Evolutionary conservation across 129 eudicot species (phyloP).

Genomic region (Chrysanthemum makinoi): DNA sequence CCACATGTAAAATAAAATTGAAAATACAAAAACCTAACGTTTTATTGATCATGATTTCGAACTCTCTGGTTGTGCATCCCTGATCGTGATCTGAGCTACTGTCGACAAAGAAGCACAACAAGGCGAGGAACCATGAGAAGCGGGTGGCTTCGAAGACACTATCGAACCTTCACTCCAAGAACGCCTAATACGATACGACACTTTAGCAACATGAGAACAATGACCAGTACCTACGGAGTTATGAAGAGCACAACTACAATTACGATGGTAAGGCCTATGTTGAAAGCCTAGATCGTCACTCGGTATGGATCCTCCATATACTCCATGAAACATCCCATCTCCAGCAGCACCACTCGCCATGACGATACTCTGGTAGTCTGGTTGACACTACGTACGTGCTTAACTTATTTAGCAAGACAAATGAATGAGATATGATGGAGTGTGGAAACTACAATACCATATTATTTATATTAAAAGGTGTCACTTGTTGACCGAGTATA

Average conservation of each 20-base stretch:
- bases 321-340: slow-evolving; percentile 39
- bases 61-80: neutral
- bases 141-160: slow-evolving; percentile 18
- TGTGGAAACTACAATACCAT: slow-evolving; percentile 26
- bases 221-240: slow-evolving; percentile 19
- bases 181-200: slow-evolving; percentile 45
- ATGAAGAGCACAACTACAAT: slow-evolving; percentile 67
- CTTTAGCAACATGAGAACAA: slow-evolving; percentile 18
- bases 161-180: slow-evolving; percentile 55
- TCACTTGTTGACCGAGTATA: slow-evolving; percentile 21
- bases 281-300: slow-evolving; percentile 30
- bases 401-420: slow-evolving; percentile 7
- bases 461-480: neutral
- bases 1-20: neutral
- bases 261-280: slow-evolving; percentile 59
- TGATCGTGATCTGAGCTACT: neutral
- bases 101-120: slow-evolving; percentile 14
- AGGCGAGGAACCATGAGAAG: slow-evolving; percentile 15
- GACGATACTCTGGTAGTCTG: slow-evolving; percentile 5
- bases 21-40: neutral
- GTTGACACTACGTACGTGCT: neutral
- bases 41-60: neutral
- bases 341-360: slow-evolving; percentile 49
- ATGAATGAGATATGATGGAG: slow-evolving; percentile 21
- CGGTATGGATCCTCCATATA: slow-evolving; percentile 43